Evolutionary conservation across 2,329 filamentous ascomycete genomes (phyloP).

Genomic region (Lasiodiplodia hormozganensis): DNA sequence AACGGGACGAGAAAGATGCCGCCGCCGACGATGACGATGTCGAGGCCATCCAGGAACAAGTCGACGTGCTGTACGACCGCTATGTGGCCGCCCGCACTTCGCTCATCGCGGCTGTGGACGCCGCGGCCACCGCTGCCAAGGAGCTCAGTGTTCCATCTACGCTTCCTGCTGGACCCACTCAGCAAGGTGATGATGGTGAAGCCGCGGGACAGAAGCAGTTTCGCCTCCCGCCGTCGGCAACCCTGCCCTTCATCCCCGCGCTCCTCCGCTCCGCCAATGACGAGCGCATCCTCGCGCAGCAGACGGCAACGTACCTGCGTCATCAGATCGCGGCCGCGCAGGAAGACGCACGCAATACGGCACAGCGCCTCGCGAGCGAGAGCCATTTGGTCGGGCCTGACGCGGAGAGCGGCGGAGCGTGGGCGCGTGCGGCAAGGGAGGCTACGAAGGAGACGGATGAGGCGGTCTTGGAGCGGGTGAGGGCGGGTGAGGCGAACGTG

Average conservation of each 20-base stretch:
- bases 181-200: neutral
- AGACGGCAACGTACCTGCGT: constrained; percentile 42
- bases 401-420: constrained; percentile 20
- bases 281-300: constrained; percentile 43
- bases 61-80: constrained; percentile 40
- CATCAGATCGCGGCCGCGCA: constrained; percentile 41
- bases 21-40: constrained; percentile 13
- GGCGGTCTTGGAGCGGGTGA: constrained; percentile 5
- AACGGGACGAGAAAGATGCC: neutral
- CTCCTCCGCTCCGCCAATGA: constrained; percentile 37
- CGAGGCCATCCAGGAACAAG: constrained; percentile 36
- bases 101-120: constrained; percentile 33
- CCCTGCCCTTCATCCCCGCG: constrained; percentile 42
- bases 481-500: constrained; percentile 1
- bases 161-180: neutral
- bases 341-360: constrained; percentile 38
- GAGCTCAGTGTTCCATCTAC: neutral
- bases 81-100: constrained; percentile 40
- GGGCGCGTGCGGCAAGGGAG: constrained; percentile 30
- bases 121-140: constrained; percentile 14
- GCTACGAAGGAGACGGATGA: constrained; percentile 6
- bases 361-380: constrained; percentile 46
- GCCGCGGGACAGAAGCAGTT: neutral
- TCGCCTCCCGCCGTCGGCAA: constrained; percentile 29
- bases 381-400: constrained; percentile 47